Conservation (phyloP, 108 stramenopile genomes). For the Nitzschia sp. region DNA sequence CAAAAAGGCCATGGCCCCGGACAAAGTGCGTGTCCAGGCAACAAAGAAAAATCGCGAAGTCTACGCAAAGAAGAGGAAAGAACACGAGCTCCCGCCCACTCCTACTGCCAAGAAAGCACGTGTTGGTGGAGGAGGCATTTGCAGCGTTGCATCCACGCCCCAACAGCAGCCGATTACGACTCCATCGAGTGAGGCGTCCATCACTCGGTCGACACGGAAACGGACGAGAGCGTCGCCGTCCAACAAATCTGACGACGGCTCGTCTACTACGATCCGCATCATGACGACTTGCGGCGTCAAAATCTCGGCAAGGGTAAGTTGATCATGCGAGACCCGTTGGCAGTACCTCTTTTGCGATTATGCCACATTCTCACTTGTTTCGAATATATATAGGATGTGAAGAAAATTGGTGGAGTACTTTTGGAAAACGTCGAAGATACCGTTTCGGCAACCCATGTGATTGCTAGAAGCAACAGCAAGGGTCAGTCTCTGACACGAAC, state of each 20-base stretch:
- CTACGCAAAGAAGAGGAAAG: background rate
- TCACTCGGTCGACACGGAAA: background rate
- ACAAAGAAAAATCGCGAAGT: background rate
- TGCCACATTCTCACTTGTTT: background rate
- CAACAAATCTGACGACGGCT: background rate
- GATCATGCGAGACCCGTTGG: conserved; percentile 8
- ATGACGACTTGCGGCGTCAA: conserved; percentile 6
- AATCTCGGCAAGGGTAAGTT: background rate
- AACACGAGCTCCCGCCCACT: background rate
- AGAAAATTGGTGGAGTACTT: conserved; percentile 50
- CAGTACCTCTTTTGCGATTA: background rate
- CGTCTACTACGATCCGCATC: conserved; percentile 1
- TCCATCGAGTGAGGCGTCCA: background rate
- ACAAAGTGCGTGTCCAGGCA: background rate
- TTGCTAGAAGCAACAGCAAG: conserved; percentile 51
- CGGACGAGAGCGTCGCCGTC: background rate
- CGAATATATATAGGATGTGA: conserved; percentile 30
- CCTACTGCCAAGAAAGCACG: background rate
- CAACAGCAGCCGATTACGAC: background rate
- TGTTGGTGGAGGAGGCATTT: background rate
- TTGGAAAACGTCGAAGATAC: conserved; percentile 54
- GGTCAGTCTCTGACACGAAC: conserved; percentile 46
- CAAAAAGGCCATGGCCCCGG: background rate
- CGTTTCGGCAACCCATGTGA: conserved; percentile 50
- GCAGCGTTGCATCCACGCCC: background rate